Base-by-base conservation (phyloP, 129 eudicot genomes). In the Chrysanthemum makinoi region DNA sequence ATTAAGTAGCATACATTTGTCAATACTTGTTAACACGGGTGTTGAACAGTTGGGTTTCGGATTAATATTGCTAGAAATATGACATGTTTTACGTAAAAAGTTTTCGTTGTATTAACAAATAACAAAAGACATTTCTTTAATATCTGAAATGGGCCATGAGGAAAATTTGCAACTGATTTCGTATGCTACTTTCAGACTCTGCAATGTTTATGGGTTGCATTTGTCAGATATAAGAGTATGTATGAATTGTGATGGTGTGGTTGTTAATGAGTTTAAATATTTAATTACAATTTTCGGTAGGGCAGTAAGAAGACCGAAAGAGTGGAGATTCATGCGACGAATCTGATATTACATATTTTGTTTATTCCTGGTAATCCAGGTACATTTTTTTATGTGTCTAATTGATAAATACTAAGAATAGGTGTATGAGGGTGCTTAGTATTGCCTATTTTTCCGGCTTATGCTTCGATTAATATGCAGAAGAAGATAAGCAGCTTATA, bases 311-410 rank as follows among this genome's bases (percentile, higher is more conserved):
- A 75, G 83, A 84, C 87, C 15, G 91, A 87, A 69, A 65, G 85
- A 68, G 64, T 91, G 47, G 95, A 92, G 82, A 83, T 92, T 76
- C 82, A 44, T 64, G 85, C 91, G 33, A 55, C 35, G 53, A 65
- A 80, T 49, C 96, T 96, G 60, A 77, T 11, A 58, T 56, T 89
- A 16, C 90, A 89, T 81, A 73, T 91, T 67, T 60, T 91, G 49
- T 86, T 91, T 70, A 74, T 91, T 80, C 93, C 97, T 84, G 97
- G 97, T 61, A 91, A 91, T 88, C 97, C 97, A 77, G 97, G 96
- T 88, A 74, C 2, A 20, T 8, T 64, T 44, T 18, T 20, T 59
- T 22, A 20, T 28, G 33, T 28, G 3, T 28, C 33, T 4, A 2
- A 28, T 3, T 22, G 2, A 1, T 28, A 28, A 28, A 28, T 28